These are phyloP conservation scores for Malbranchea cinnamomea DNA, from an alignment of 2,329 filamentous ascomycete genomes.

Conservation along the genomic window DNA sequence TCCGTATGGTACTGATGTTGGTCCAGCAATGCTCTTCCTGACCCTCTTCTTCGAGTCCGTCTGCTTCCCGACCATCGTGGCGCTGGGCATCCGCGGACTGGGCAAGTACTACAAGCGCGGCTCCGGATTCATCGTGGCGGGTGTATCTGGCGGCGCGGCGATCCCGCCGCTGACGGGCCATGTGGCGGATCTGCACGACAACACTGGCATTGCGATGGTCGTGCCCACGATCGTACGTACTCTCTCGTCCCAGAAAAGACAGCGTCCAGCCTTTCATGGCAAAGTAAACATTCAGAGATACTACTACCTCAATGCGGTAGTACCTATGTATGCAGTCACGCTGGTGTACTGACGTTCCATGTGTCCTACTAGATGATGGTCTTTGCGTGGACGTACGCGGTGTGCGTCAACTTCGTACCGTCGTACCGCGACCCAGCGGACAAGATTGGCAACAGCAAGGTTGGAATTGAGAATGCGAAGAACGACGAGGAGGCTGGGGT, in stretches of 20 bases:
- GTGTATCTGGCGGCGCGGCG: slow-evolving; percentile 56
- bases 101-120: slow-evolving; percentile 61
- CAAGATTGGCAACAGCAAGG: slow-evolving; percentile 24
- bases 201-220: slow-evolving; percentile 48
- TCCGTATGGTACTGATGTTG: slow-evolving; percentile 16
- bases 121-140: slow-evolving; percentile 50
- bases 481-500: slow-evolving; percentile 2
- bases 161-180: slow-evolving; percentile 58
- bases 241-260: slow-evolving; percentile 6
- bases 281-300: no score
- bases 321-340: no score
- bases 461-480: slow-evolving; percentile 3
- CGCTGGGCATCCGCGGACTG: slow-evolving; percentile 58
- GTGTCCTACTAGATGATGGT: slow-evolving; percentile 36
- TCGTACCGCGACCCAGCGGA: slow-evolving; percentile 50
- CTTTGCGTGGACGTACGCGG: slow-evolving; percentile 40
- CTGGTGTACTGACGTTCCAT: slow-evolving; percentile 1
- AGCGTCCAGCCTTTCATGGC: no score
- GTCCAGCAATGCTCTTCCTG: slow-evolving; percentile 41
- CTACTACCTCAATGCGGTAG: no score
- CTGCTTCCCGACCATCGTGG: slow-evolving; percentile 69
- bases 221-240: slow-evolving; percentile 41
- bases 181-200: slow-evolving; percentile 48
- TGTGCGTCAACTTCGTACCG: slow-evolving; percentile 52
- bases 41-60: slow-evolving; percentile 73